Base-by-base conservation (phyloP, 345 rosid species). In the Corchorus capsularis region DNA sequence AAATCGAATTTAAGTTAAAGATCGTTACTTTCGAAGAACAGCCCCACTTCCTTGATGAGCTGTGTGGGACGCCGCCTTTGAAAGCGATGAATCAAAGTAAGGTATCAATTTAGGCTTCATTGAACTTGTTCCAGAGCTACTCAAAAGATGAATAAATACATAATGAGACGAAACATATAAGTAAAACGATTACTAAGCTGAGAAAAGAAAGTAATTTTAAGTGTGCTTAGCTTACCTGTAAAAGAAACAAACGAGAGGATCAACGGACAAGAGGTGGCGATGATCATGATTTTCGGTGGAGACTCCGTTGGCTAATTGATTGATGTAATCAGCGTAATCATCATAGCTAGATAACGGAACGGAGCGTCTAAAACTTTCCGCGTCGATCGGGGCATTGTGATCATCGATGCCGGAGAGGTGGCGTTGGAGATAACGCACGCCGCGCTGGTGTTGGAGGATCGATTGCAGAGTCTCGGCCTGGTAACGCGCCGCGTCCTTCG, bases 71-170 rank as follows among this genome's bases (percentile, higher is more conserved):
- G 89, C 87, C 37, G 76, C 81, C 78, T 43, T 83, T 12, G 89
- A 84, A 47, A 79, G 84, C n/a, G 79, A 59, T 2, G 89, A 76
- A 41, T 88, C 85, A 27, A 78, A 85, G 79, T 81, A 82, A 3
- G 88, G 87, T 41, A 83, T 86, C 82, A 86, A 75, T 77, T 83
- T 86, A 14, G 87, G 92, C 74, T 82, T 85, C 86, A 73, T 63
- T 13, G 87, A 77, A 74, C 83, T 81, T 22, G 86, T 81, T 14
- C 88, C 89, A 45, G 89, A 82, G 77, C 91, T 80, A 50, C 37
- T 4, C 11, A 56, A 62, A 46, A 39, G 39, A 12, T 6, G 43
- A 45, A 66, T 19, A 4, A 6, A 12, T 1, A 45, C 16, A 20
- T 9, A 20, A 59, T 20, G 4, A 59, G 2, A 32, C 8, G 47